Base-by-base conservation (phyloP, 805 yeast species). In the Priceomyces carsonii region DNA sequence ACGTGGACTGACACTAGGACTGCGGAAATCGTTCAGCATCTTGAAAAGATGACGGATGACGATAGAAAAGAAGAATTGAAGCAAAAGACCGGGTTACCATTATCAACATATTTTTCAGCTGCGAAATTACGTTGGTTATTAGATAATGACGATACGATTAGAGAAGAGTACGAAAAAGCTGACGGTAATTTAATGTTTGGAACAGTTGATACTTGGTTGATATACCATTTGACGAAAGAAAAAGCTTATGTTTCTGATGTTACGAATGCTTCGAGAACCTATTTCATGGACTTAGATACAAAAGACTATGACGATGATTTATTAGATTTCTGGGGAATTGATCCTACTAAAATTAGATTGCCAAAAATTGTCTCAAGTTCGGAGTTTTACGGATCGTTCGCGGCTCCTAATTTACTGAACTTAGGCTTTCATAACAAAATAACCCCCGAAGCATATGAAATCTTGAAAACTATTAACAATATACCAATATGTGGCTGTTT, bases 1-100 rank as follows among this genome's bases (percentile, higher is more conserved):
- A 95, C 90, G 23, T 90, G 98, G 98, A 86, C 91, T 43, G 98
- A 90, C 64, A 85, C 95, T 26, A 77, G 98, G 55, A 91, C 95
- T 26, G 65, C 85, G 7, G 78, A 71, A 13, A 73, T 85, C 32
- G 89, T 88, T 35, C 75, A 76, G 43, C 75, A 79, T 45, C 70
- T 83, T 55, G 75, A 74, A 48, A 65, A 70, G 39, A 69, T 69
- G 47, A 71, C 75, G 17, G 69, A 80, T 17, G 71, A 69, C 28
- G 80, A 75, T 20, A 71, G 70, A 32, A 73, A 85, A 44, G 77
- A 73, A 28, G 70, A 69, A 36, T 69, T 88, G 48, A 72, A 77
- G 50, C 68, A 74, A 46, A 77, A 75, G 47, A 82, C 87, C 27
- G 98, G 98, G 7, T 75, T 90, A 49, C 96, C 96, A 20, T 68